Evolutionary conservation across 768 basidiomycete species (phyloP), one percentile per base, ranked within the genome.

Genomic region (Lentinula guzmanii): DNA sequence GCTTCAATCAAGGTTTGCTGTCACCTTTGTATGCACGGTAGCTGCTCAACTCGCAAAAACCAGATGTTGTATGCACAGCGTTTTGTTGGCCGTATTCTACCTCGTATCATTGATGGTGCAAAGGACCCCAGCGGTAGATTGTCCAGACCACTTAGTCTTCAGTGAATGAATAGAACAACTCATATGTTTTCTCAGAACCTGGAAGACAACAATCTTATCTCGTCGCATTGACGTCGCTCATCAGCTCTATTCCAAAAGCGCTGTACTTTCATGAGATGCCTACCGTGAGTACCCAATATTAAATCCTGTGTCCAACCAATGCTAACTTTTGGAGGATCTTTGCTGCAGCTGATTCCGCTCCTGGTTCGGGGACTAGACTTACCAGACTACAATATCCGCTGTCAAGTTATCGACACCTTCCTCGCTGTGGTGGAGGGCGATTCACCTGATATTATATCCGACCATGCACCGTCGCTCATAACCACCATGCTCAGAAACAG

Each of bases 291-390:
- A 52, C 9, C 46, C 41, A 34, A 2, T 34, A 28, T 34, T 31
- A 31, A 37, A 28, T 28, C 3, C 35, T 28, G 28, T 28, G 15
- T 11, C 13, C n/a, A 5, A 7, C 16, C 11, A 9, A 37, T 33
- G 15, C 42, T 41, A 24, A 15, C 43, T 33, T 3, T 3, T 42
- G 5, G 21, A 39, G 28, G 28, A 0, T 53, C 15, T 39, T 41
- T 21, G 9, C 24, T 35, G 52, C 24, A 98, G 95, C 82, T 98
- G 11, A 83, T 98, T 65, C 95, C 97, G 0, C 79, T 98, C 13
- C 79, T 99, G 4, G 75, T 99, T 46, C 90, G 90, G 15, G 90
- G 93, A 3, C 82, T 98, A 16, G 86, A 91, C 45, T 75, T 97
- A 4, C 84, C 87, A 3, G 87, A 93, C 70, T 72, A 82, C 8